Evolutionary conservation across 2,329 filamentous ascomycete genomes (phyloP).

Genomic region (Aspergillus fumigatus): DNA sequence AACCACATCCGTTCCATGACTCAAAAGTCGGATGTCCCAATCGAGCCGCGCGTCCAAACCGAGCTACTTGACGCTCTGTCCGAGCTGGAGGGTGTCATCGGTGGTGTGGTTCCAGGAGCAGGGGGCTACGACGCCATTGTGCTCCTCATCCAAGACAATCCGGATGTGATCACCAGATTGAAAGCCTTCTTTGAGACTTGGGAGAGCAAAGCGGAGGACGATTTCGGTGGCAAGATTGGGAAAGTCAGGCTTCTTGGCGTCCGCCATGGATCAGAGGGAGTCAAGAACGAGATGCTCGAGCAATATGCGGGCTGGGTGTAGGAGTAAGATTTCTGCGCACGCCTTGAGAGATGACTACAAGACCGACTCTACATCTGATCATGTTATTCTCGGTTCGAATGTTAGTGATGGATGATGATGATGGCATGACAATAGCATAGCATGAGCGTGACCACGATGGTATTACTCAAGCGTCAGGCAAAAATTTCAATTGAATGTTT

Average conservation of each 20-base stretch:
- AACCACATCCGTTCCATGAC: constrained; percentile 73
- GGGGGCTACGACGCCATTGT: constrained; percentile 90
- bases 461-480: background rate
- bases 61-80: constrained; percentile 72
- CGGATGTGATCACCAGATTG: constrained; percentile 57
- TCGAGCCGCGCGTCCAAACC: constrained; percentile 85
- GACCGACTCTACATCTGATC: background rate
- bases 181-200: constrained; percentile 62
- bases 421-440: background rate
- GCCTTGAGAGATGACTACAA: background rate
- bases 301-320: constrained; percentile 38
- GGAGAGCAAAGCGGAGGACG: constrained; percentile 47
- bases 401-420: background rate
- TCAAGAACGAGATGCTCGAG: constrained; percentile 37
- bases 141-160: constrained; percentile 70
- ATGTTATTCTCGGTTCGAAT: background rate
- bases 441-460: background rate
- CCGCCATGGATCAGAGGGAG: constrained; percentile 43
- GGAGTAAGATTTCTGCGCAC: background rate
- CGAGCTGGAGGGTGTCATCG: constrained; percentile 71
- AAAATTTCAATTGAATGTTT: background rate
- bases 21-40: constrained; percentile 67
- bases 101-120: constrained; percentile 88
- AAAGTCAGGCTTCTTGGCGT: constrained; percentile 43
- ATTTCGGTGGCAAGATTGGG: constrained; percentile 43